phyloP scores from a whole-genome alignment of 768 basidiomycete genomes.

The Auricularia heimuer region DNA sequence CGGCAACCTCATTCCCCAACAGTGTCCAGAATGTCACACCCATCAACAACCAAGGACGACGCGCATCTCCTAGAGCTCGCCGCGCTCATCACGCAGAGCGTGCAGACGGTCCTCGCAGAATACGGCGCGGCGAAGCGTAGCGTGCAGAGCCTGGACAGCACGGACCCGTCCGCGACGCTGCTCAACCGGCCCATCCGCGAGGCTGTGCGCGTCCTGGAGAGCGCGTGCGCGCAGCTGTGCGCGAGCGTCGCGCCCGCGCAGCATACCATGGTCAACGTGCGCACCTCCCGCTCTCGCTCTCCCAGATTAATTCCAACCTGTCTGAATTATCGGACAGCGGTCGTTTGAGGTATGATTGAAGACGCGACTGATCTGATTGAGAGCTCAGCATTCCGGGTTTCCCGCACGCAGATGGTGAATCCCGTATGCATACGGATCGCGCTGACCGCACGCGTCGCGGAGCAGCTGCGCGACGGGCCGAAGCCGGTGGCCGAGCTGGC shows the following conservation, averaged over 20 bases:
- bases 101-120: constrained; percentile 23
- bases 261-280: constrained; percentile 24
- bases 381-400: no score
- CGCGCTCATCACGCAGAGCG: constrained; percentile 22
- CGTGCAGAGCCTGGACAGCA: constrained; percentile 27
- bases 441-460: neutral
- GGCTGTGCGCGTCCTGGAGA: constrained; percentile 22
- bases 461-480: neutral
- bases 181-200: constrained; percentile 12
- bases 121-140: constrained; percentile 20
- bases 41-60: neutral
- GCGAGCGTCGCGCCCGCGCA: constrained; percentile 25
- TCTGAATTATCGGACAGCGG: no score
- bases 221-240: constrained; percentile 28
- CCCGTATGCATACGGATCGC: neutral
- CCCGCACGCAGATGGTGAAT: neutral
- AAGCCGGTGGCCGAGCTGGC: constrained; percentile 24
- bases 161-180: constrained; percentile 9
- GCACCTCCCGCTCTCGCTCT: constrained; percentile 2
- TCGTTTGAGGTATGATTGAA: no score
- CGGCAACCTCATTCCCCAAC: no score
- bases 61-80: constrained; percentile 11
- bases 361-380: no score
- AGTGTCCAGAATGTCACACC: no score
- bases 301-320: no score